Evolutionary conservation across 1,284 basidiomycete species (phyloP).

Genomic region (Gymnopus androsaceus): DNA sequence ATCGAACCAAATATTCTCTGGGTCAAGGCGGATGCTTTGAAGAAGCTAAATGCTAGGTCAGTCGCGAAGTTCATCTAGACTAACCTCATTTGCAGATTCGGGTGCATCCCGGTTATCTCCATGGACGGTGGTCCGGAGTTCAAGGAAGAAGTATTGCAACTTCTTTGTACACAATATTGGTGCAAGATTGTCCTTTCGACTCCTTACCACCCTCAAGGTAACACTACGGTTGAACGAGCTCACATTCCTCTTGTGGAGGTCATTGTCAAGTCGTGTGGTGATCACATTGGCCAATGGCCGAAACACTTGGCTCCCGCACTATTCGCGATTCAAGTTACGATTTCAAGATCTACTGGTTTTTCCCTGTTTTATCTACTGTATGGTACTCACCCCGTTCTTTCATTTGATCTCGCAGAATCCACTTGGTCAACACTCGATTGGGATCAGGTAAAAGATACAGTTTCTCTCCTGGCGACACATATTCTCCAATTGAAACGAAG

Average conservation of each 20-base stretch:
- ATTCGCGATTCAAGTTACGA: conserved; percentile 23
- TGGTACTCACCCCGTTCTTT: conserved; percentile 21
- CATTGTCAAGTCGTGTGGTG: conserved; percentile 24
- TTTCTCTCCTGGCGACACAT: conserved; percentile 13
- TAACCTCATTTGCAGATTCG: conserved; percentile 31
- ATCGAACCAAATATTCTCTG: conserved; percentile 26
- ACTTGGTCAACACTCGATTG: conserved; percentile 22
- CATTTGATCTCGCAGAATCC: conserved; percentile 23
- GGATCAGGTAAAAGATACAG: conserved; percentile 2
- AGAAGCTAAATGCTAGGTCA: conserved; percentile 15
- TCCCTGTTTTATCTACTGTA: conserved; percentile 25
- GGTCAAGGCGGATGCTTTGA: conserved; percentile 26
- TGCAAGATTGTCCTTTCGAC: conserved; percentile 28
- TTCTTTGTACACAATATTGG: conserved; percentile 26
- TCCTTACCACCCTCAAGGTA: too few relatives aligned
- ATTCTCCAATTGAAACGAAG: conserved; percentile 4
- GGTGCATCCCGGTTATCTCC: conserved; percentile 25
- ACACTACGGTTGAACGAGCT: conserved; percentile 32
- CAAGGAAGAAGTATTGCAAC: conserved; percentile 24
- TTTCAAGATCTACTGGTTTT: conserved; percentile 19
- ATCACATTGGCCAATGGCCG: conserved; percentile 19
- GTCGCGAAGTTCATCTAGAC: conserved; percentile 33
- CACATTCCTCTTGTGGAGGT: conserved; percentile 24
- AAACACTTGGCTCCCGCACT: conserved; percentile 14
- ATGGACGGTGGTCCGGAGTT: conserved; percentile 34